Conservation (phyloP, 2,329 filamentous ascomycete genomes). For the Botrytis galanthina region DNA sequence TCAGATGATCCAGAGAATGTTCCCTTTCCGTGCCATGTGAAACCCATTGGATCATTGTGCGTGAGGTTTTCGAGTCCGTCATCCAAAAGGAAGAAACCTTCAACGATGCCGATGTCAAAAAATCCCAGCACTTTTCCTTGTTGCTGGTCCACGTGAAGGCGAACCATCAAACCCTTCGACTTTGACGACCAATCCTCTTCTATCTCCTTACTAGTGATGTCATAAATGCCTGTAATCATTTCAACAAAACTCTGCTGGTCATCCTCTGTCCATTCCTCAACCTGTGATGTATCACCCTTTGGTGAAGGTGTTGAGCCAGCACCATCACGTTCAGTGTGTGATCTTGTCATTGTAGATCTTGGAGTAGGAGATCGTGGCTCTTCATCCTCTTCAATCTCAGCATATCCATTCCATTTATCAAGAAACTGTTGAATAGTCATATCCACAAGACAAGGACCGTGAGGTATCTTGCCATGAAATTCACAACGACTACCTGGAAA, state of each 20-base stretch:
- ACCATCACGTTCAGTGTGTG: neutral
- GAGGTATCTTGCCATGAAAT: constrained; percentile 13
- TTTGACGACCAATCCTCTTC: neutral
- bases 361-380: constrained; percentile 3
- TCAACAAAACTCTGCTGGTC: neutral
- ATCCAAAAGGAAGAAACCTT: neutral
- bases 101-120: constrained; percentile 8
- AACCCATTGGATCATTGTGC: neutral
- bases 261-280: neutral
- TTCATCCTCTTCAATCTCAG: constrained; percentile 14
- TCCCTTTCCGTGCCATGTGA: constrained; percentile 1
- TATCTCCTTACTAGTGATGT: constrained; percentile 11
- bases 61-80: neutral
- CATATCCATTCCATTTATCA: constrained; percentile 13
- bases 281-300: too few species aligned
- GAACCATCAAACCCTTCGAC: neutral
- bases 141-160: constrained; percentile 7
- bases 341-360: neutral
- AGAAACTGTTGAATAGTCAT: constrained; percentile 8
- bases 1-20: neutral
- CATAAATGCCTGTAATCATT: constrained; percentile 5
- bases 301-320: neutral
- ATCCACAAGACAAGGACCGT: constrained; percentile 6
- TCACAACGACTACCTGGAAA: constrained; percentile 1
- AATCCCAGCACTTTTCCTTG: neutral